Percentiles rank a stretch among this genome's conserved stretches.
Conservation (phyloP, 2,329 filamentous ascomycete species). For the Cladosporium sp. region DNA sequence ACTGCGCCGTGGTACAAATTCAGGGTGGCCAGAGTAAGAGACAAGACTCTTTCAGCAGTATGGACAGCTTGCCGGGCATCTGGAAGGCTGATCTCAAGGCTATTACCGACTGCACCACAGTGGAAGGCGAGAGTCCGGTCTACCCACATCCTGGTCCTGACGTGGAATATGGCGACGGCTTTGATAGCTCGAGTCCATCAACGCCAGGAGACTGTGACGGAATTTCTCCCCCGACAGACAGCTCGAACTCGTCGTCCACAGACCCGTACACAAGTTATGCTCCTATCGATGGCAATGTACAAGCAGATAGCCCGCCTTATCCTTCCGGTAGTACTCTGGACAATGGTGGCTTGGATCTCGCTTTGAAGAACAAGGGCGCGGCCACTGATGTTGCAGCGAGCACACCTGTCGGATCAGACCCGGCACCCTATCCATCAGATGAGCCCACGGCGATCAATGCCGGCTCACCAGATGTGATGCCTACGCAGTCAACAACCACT, state of each 20-base stretch:
- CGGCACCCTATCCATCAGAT: not conserved
- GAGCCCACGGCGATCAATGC: not conserved
- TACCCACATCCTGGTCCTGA: constrained; percentile 45
- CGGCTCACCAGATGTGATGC: not conserved
- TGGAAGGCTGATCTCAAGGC: constrained; percentile 46
- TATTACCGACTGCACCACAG: constrained; percentile 43
- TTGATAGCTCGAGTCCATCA: constrained; percentile 31
- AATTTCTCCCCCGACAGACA: constrained; percentile 8
- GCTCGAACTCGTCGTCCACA: not conserved
- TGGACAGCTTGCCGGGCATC: constrained; percentile 42
- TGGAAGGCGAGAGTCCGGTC: constrained; percentile 40
- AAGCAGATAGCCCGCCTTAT: not conserved
- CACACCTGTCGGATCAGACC: not conserved
- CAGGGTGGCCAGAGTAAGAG: constrained; percentile 29
- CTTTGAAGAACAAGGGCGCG: not conserved
- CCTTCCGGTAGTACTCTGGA: not conserved
- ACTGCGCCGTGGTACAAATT: constrained; percentile 72
- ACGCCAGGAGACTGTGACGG: constrained; percentile 35
- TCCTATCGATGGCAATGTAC: not conserved
- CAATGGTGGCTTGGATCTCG: not conserved
- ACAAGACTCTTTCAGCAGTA: constrained; percentile 20
- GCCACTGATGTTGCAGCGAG: not conserved
- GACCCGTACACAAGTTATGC: constrained; percentile 14
- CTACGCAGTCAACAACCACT: constrained; percentile 21
- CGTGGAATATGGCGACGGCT: constrained; percentile 41